phyloP scores from a whole-genome alignment of 2,329 filamentous ascomycete genomes.

The Beauveria brongniartii region DNA sequence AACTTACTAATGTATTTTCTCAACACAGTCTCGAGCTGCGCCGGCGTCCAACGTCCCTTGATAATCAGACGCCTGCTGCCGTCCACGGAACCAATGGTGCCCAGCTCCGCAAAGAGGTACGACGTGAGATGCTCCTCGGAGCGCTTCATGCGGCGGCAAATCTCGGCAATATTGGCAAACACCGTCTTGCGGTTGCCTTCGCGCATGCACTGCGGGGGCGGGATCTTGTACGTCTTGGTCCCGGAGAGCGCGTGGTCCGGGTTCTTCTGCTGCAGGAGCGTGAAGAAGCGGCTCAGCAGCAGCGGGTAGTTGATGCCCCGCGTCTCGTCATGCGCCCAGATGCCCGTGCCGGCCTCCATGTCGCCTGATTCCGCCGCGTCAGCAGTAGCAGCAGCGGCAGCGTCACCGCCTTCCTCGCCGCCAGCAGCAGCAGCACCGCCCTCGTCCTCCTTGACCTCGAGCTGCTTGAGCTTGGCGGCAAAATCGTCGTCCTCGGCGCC shows the following conservation, averaged over 20 bases:
- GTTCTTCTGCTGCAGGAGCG: conserved; percentile 88
- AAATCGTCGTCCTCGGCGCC: conserved; percentile 54
- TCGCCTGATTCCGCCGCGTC: conserved; percentile 44
- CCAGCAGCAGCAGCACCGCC: conserved; percentile 38
- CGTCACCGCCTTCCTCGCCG: conserved; percentile 45
- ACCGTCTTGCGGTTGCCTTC: conserved; percentile 99
- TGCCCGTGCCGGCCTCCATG: conserved; percentile 78
- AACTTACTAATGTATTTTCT: conserved; percentile 84
- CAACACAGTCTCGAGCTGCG: conserved; percentile 96
- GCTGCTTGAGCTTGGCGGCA: conserved; percentile 52
- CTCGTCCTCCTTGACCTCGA: conserved; percentile 56
- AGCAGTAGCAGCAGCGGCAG: conserved; percentile 52
- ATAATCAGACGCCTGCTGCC: conserved; percentile 90
- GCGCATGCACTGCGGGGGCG: conserved; percentile 93
- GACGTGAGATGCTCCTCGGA: conserved; percentile 95
- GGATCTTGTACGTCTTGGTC: conserved; percentile 97
- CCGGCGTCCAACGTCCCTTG: conserved; percentile 99
- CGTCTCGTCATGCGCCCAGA: conserved; percentile 78
- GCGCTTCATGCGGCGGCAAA: conserved; percentile 99
- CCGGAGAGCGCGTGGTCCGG: conserved; percentile 87
- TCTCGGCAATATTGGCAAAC: conserved; percentile 97
- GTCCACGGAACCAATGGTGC: conserved; percentile 92
- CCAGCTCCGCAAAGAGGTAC: conserved; percentile 95
- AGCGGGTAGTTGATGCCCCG: conserved; percentile 75
- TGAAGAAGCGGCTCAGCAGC: conserved; percentile 88